Evolutionary conservation across 306 rosid genomes (phyloP).

Genomic region (Echinosophora koreensis): DNA sequence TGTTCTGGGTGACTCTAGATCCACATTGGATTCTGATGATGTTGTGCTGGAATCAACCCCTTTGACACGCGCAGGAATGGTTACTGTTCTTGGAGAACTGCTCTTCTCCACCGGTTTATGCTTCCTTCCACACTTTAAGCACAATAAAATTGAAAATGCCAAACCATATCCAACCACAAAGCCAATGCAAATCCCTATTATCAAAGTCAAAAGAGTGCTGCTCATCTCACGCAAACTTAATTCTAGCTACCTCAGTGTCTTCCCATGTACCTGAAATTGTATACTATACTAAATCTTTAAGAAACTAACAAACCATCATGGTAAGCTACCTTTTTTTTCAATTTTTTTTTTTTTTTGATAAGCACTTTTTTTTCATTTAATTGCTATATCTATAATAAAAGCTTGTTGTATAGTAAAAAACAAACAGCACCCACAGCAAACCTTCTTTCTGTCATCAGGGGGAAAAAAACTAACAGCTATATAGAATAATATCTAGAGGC

Average conservation of each 20-base stretch:
- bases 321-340: slow-evolving; percentile 20
- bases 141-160: slow-evolving; percentile 60
- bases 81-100: slow-evolving; percentile 63
- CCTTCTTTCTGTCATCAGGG: neutral
- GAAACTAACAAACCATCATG: neutral
- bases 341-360: no score
- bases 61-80: slow-evolving; percentile 59
- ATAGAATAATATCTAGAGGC: slow-evolving; percentile 14
- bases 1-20: slow-evolving; percentile 82
- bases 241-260: slow-evolving; percentile 30
- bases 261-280: slow-evolving; percentile 46
- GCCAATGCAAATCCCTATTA: slow-evolving; percentile 75
- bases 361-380: no score
- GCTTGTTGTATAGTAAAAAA: slow-evolving; percentile 26
- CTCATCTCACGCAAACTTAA: slow-evolving; percentile 50
- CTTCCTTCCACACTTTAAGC: slow-evolving; percentile 63
- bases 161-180: slow-evolving; percentile 77
- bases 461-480: slow-evolving; percentile 10
- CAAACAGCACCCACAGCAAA: neutral
- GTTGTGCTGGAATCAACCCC: slow-evolving; percentile 63
- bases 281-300: slow-evolving; percentile 2
- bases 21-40: slow-evolving; percentile 72
- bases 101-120: slow-evolving; percentile 60
- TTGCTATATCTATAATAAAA: neutral
- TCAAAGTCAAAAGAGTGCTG: slow-evolving; percentile 47